Conservation (phyloP, 2,329 filamentous ascomycete species). For the Alternaria arbusti region DNA sequence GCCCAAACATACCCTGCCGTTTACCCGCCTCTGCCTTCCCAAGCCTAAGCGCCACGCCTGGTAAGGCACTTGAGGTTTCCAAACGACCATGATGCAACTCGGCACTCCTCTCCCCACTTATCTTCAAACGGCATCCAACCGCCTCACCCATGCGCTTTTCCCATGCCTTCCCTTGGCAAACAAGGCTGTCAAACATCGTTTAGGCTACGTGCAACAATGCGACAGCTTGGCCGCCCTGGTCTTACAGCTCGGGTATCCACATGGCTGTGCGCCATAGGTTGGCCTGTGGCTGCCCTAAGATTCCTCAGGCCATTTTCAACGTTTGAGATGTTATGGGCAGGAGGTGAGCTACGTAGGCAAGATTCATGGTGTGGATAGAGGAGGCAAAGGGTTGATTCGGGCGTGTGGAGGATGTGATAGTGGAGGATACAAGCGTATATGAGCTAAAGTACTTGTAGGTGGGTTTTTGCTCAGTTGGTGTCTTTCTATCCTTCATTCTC, state of each 20-base stretch:
- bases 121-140: constrained; percentile 31
- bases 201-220: constrained; percentile 9
- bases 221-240: constrained; percentile 22
- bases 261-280: constrained; percentile 16
- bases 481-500: constrained; percentile 9
- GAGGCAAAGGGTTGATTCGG: neutral
- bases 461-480: neutral
- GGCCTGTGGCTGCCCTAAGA: constrained; percentile 17
- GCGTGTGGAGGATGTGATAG: neutral
- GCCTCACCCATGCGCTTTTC: constrained; percentile 10
- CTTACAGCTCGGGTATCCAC: constrained; percentile 17
- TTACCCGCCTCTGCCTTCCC: neutral
- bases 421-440: constrained; percentile 2
- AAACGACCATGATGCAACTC: constrained; percentile 32
- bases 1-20: neutral
- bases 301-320: constrained; percentile 4
- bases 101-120: constrained; percentile 29
- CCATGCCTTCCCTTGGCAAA: constrained; percentile 8
- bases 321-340: constrained; percentile 6
- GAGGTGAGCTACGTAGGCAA: neutral
- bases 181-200: constrained; percentile 25
- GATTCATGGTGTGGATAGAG: constrained; percentile 6
- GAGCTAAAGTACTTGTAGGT: neutral
- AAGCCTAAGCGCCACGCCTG: constrained; percentile 2
- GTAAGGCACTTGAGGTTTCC: constrained; percentile 35